Evolutionary conservation across 257 asterid species (phyloP).

Genomic region (Plantago major): DNA sequence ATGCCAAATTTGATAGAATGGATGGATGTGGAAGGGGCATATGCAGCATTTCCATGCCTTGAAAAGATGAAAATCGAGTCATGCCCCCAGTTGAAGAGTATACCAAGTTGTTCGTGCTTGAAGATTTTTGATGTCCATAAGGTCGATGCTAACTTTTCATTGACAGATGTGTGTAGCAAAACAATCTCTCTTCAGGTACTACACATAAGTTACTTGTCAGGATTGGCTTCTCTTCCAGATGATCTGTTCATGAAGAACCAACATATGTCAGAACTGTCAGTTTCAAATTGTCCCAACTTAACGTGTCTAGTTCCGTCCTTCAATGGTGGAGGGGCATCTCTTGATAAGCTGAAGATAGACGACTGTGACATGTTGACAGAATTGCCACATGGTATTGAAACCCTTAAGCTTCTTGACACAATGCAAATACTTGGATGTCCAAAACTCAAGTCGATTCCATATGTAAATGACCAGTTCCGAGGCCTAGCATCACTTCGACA

Average conservation of each 20-base stretch:
- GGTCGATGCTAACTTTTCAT: not conserved
- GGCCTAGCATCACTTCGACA: slow-evolving; percentile 4
- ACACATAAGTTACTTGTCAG: not conserved
- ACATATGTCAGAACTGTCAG: not conserved
- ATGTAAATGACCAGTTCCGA: not conserved
- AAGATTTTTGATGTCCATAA: not conserved
- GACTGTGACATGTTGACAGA: slow-evolving; percentile 8
- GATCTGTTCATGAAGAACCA: not conserved
- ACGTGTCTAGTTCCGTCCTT: too few species aligned
- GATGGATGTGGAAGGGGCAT: not conserved
- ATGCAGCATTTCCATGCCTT: not conserved
- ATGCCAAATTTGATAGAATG: slow-evolving; percentile 1
- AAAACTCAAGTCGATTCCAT: slow-evolving; percentile 12
- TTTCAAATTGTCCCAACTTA: not conserved
- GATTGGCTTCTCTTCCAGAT: slow-evolving; percentile 4
- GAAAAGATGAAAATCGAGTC: not conserved
- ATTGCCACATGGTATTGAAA: slow-evolving; percentile 14
- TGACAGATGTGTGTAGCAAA: slow-evolving; percentile 10
- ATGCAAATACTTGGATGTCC: not conserved
- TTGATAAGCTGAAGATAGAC: not conserved
- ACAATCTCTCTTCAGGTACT: slow-evolving; percentile 7
- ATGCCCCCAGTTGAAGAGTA: slow-evolving; percentile 1
- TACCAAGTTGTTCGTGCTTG: slow-evolving; percentile 19
- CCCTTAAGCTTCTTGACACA: slow-evolving; percentile 7
- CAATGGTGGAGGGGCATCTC: slow-evolving; percentile 2